Evolutionary conservation across 495 filamentous ascomycete genomes (phyloP).

Genomic region (Neurospora sp.): DNA sequence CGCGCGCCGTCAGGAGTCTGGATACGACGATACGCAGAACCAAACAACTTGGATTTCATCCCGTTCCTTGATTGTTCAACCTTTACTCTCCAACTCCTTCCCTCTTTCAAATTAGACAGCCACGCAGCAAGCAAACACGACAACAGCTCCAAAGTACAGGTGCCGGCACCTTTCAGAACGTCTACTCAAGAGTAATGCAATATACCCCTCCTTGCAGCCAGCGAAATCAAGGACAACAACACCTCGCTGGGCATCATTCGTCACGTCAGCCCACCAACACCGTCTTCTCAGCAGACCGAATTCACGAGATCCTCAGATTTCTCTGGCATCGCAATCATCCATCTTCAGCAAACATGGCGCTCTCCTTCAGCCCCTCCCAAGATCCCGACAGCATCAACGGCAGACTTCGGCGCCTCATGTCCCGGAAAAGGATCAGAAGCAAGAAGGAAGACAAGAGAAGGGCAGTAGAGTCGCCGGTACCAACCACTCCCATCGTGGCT

Average conservation of each 20-base stretch:
- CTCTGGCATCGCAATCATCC: background rate
- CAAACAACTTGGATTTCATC: background rate
- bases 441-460: background rate
- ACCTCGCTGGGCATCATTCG: background rate
- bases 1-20: background rate
- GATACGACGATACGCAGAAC: background rate
- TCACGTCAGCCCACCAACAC: background rate
- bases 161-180: background rate
- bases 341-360: background rate
- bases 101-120: background rate
- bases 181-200: background rate
- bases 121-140: background rate
- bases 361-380: background rate
- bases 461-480: background rate
- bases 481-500: background rate
- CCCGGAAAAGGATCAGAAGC: background rate
- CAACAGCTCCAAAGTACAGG: background rate
- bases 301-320: background rate
- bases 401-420: background rate
- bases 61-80: background rate
- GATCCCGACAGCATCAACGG: background rate
- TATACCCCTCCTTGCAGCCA: background rate
- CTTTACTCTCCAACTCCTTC: background rate
- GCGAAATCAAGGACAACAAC: background rate
- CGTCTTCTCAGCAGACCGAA: background rate